Base-by-base conservation (phyloP, 305 asterid species). In the Fraxinus platypoda region DNA sequence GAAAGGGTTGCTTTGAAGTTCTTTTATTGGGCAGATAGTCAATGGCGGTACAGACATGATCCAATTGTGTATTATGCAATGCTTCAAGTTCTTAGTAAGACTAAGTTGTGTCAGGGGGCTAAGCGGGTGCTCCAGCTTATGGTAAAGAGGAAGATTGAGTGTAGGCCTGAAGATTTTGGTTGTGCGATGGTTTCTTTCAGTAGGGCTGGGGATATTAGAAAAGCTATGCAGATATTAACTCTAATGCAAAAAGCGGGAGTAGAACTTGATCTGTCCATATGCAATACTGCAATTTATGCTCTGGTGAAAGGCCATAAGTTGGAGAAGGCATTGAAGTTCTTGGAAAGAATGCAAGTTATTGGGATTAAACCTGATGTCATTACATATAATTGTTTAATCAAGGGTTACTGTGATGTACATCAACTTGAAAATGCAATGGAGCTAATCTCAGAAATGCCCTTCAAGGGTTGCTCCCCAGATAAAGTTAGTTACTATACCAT, bases 61-160 rank as follows among this genome's bases (percentile, higher is more conserved):
- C 92, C 91, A 11, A 72, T 90, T 26, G 97, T 93, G 77, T 95
- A 93, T 86, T 91, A 89, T 86, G 89, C 81, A 73, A 90, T 95
- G 97, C 98, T 95, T 78, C 88, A 87, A 78, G 87, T 92, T 84
- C 91, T 95, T 13, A 86, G 97, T 76, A 94, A 87, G 90, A 95
- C 98, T 62, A 94, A 93, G 88, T 81, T 95, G 87, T 95, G 99
- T 46, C 98, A 95, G 85, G 97, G 95, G 79, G 98, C 98, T 76
- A 93, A 90, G 88, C 94, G 98, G 28, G 86, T 94, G 86, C 97
- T 95, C 80, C 84, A 83, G 71, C 92, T 94, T 54, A 92, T 95
- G 97, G 73, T 78, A 6, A 83, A 88, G 82, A 91, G 98, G 84
- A 91, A 81, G 86, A 85, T 95, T 78, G 89, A 84, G 81, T 81